Evolutionary conservation across 225 moss, liverwort and hornwort species (phyloP), one percentile per base, ranked within the genome.

Genomic region (Pseudisothecium myosuroides): DNA sequence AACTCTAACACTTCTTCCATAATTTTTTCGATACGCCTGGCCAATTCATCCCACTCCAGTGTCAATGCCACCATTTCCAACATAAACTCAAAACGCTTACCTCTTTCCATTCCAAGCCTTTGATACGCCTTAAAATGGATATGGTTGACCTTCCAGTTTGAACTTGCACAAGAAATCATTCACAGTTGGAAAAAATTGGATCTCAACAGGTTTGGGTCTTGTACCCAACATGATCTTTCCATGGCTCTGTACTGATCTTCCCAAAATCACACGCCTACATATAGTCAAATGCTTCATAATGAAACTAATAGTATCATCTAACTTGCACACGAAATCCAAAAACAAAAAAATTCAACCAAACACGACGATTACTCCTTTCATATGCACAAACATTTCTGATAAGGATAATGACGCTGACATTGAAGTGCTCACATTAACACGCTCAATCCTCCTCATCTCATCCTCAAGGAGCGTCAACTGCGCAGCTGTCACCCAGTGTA

Each of bases 381-480:
- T 36, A 26, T 4, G 4, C 16, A 59, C 49, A 41, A 68, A 20
- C 4, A 43, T 36, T 64, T 52, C 26, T 11, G 18, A 74, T 29
- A 54, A 60, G 58, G 65, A 47, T 31, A 29, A 28, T n/a, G 72
- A 31, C 8, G 29, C 49, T 27, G 47, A 81, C 26, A 43, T 7
- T 37, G 15, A 17, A 82, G 47, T 45, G 62, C 94, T 86, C 82
- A 99, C 99, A 91, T 97, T 97, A 36, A 99, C 99, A n/a, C 99
- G 97, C 92, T 99, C 99, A 62, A 99, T 76, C 87, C 95, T 92
- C 79, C 97, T 91, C 99, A 99, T 99, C 91, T 99, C 98, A 84
- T 97, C 99, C 84, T 99, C 99, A 89, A 99, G 91, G 58, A 97
- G 96, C 7, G 99, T 91, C 88, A 99, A 92, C 89, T 99, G 97